Percentiles rank a stretch among this genome's conserved stretches.
These are phyloP conservation scores for Fusarium dimerum DNA, from an alignment of 2,329 filamentous ascomycete genomes.

Conservation along the genomic window DNA sequence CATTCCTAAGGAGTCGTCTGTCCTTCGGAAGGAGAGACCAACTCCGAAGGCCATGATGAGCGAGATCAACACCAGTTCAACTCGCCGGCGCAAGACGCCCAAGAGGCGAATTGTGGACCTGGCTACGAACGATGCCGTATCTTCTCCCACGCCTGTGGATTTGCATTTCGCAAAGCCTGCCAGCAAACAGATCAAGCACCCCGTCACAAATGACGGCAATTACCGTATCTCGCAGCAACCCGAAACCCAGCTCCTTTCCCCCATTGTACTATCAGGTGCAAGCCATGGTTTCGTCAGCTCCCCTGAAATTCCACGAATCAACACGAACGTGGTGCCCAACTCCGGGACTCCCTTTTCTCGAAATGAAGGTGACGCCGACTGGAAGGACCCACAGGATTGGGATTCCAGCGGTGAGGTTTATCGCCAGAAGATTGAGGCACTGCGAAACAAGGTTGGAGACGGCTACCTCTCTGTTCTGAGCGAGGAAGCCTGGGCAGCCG, in stretches of 20 bases:
- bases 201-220: constrained; percentile 34
- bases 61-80: constrained; percentile 59
- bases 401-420: constrained; percentile 75
- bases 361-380: constrained; percentile 27
- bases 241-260: constrained; percentile 38
- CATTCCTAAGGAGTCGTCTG: constrained; percentile 47
- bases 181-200: constrained; percentile 20
- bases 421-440: constrained; percentile 81
- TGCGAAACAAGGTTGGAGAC: constrained; percentile 82
- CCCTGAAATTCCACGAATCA: constrained; percentile 28
- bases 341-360: constrained; percentile 19
- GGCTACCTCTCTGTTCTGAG: constrained; percentile 85
- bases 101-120: constrained; percentile 67
- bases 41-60: constrained; percentile 54
- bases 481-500: constrained; percentile 65
- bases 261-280: constrained; percentile 35
- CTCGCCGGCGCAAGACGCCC: constrained; percentile 60
- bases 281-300: constrained; percentile 27
- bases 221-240: constrained; percentile 48
- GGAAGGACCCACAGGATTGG: constrained; percentile 57
- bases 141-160: constrained; percentile 33
- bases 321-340: constrained; percentile 23
- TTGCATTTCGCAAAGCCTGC: constrained; percentile 17
- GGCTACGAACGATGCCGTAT: constrained; percentile 50
- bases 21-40: constrained; percentile 62